A percentile compares a stretch with the other conserved stretches of the same genome.
Evolutionary conservation across 495 filamentous ascomycete genomes (phyloP).

Genomic region (Penicillium waksmanii): DNA sequence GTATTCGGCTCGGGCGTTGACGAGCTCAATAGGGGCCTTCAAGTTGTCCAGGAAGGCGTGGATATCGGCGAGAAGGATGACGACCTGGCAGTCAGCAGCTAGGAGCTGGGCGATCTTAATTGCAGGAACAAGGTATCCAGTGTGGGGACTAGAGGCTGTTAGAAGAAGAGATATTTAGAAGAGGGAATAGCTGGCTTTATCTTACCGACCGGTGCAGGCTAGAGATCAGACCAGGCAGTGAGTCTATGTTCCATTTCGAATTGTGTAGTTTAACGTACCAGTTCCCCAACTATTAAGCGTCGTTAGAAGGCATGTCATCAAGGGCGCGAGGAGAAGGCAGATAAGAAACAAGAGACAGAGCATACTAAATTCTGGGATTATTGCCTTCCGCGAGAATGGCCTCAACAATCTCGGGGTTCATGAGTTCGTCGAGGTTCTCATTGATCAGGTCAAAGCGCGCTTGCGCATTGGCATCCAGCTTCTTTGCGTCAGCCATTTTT

Average conservation of each 20-base stretch:
- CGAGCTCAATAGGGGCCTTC: conserved; percentile 88
- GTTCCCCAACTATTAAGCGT: not conserved
- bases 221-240: not conserved
- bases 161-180: conserved; percentile 39
- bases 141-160: conserved; percentile 69
- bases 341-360: conserved; percentile 49
- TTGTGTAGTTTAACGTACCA: not conserved
- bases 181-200: not conserved
- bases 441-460: conserved; percentile 52
- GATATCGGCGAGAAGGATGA: conserved; percentile 77
- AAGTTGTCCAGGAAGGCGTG: conserved; percentile 50
- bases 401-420: conserved; percentile 87
- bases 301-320: not conserved
- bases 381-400: conserved; percentile 70
- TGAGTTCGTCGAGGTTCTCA: conserved; percentile 79
- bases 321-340: not conserved
- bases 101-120: conserved; percentile 64
- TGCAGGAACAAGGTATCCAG: conserved; percentile 70
- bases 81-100: conserved; percentile 78
- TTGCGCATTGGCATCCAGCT: not conserved
- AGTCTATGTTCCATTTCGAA: not conserved
- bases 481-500: not conserved
- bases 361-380: conserved; percentile 83
- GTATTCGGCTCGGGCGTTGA: conserved; percentile 74
- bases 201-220: not conserved